These are phyloP conservation scores for Adansonia rubrostipa DNA, from an alignment of 441 rosid species.

Conservation along the genomic window DNA sequence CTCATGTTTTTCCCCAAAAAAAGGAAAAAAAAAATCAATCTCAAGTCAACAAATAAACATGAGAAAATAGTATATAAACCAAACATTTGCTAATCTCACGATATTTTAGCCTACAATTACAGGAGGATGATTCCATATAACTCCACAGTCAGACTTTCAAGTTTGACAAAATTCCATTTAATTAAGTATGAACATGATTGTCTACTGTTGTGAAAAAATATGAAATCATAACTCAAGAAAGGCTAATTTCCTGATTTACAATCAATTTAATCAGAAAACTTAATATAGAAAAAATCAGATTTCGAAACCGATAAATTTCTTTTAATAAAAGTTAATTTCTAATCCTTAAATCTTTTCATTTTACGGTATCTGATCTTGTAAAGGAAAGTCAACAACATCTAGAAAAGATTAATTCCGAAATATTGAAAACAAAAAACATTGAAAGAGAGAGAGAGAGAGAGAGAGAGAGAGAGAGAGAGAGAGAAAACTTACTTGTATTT, in stretches of 20 bases:
- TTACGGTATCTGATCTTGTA: not conserved
- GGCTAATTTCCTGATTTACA: not conserved
- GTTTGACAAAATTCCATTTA: not conserved
- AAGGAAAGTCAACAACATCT: not conserved
- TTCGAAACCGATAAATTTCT: not conserved
- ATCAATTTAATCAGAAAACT: not conserved
- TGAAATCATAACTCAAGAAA: not conserved
- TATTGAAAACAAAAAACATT: not conserved
- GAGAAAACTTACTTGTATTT: constrained; percentile 33
- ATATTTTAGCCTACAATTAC: constrained; percentile 5
- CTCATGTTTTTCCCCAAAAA: constrained; percentile 3
- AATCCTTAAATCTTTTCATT: not conserved
- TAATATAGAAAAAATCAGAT: not conserved
- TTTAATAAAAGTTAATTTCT: not conserved
- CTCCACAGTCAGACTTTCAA: not conserved
- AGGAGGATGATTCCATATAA: constrained; percentile 5
- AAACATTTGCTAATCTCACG: constrained; percentile 3
- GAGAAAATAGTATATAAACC: constrained; percentile 7
- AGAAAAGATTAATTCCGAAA: not conserved
- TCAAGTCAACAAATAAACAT: constrained; percentile 11
- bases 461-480: too few relatives aligned
- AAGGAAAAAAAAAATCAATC: not conserved
- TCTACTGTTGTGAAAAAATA: not conserved
- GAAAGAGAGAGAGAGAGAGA: too few relatives aligned
- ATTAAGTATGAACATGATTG: not conserved